Percentiles rank a stretch among this genome's conserved stretches.
Evolutionary conservation across 768 basidiomycete species (phyloP).

Genomic region (Mrakia blollopis): DNA sequence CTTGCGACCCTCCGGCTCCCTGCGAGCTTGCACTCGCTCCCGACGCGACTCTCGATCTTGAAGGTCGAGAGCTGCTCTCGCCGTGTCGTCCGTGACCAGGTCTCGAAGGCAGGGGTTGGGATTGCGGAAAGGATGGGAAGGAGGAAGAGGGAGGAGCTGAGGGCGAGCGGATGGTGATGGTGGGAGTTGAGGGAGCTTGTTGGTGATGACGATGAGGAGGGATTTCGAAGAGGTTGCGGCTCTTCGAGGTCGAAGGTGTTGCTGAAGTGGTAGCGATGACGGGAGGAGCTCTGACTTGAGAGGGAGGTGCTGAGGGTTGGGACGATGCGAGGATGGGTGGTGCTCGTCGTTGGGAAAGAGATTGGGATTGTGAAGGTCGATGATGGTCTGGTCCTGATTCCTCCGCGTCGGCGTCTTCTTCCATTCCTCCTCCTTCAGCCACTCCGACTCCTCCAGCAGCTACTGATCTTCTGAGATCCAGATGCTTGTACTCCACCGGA

Average conservation of each 20-base stretch:
- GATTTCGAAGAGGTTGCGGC: neutral
- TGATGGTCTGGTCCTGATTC: neutral
- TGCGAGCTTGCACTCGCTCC: neutral
- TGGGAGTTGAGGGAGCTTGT: neutral
- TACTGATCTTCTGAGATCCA: neutral
- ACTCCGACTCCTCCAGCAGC: too few species aligned
- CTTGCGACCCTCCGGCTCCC: neutral
- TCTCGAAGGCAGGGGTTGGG: neutral
- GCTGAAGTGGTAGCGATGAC: neutral
- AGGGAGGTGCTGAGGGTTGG: conserved; percentile 1
- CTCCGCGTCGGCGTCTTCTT: neutral
- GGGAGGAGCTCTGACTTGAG: neutral
- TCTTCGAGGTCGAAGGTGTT: neutral
- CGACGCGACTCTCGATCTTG: neutral
- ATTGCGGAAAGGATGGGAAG: neutral
- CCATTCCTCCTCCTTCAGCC: neutral
- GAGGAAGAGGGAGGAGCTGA: neutral
- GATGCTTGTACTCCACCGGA: conserved; percentile 23
- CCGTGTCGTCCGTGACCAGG: neutral
- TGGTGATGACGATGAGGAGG: neutral
- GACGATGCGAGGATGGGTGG: neutral
- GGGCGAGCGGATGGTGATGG: conserved; percentile 10
- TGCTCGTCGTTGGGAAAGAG: neutral
- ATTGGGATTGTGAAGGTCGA: neutral
- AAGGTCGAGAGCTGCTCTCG: neutral